Conservation (phyloP, 306 rosid species). For the Inga oerstediana region DNA sequence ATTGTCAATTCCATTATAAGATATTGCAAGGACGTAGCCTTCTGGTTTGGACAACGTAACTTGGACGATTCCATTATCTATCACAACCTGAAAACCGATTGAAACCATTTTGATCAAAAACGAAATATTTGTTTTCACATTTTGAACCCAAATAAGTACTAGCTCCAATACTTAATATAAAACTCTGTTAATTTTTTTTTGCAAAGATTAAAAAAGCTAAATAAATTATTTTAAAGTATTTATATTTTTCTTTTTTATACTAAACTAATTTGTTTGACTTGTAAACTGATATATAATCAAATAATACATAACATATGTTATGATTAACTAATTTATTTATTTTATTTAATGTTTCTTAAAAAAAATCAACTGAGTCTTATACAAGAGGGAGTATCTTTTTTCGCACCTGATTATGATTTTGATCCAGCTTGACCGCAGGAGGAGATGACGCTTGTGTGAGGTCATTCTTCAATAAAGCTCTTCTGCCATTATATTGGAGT, state of each 20-base stretch:
- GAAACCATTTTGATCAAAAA: background rate
- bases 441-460: background rate
- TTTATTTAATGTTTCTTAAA: no score
- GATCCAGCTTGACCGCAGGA: conserved; percentile 10
- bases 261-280: no score
- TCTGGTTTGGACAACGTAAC: conserved; percentile 54
- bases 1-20: conserved; percentile 50
- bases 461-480: background rate
- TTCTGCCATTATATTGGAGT: conserved; percentile 20
- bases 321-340: no score
- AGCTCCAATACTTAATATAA: no score
- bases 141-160: background rate
- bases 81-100: conserved; percentile 51
- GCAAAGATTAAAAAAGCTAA: no score
- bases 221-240: no score
- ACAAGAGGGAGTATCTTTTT: no score
- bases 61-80: conserved; percentile 63
- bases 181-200: no score
- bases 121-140: background rate
- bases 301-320: no score
- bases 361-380: no score
- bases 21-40: conserved; percentile 60
- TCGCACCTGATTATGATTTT: conserved; percentile 15
- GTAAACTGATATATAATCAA: no score
- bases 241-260: no score